Base-by-base conservation (phyloP, 2,329 filamentous ascomycete genomes). In the Fusarium hainanense region DNA sequence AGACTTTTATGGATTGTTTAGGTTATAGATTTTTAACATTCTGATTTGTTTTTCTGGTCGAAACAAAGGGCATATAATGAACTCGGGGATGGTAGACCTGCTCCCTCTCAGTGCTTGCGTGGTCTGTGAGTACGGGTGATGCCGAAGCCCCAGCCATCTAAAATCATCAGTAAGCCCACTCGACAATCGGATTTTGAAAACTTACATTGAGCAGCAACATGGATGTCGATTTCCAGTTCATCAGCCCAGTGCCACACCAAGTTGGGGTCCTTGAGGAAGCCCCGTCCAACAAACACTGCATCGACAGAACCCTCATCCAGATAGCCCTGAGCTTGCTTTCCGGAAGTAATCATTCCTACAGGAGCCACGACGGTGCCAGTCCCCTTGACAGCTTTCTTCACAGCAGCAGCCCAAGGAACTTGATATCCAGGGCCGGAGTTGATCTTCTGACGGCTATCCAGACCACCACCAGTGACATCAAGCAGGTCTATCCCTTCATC, bases 401-500 rank as follows among this genome's bases (percentile, higher is more conserved):
- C 64, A 1, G 76, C 85, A 65, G 89, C 86, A 0, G 92, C 88
- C 70, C 92, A 90, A 0, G 87, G 88, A 1, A 86, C 88, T 78
- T 94, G 92, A 79, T 93, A 94, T 0, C 84, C 90, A 0, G 89
- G 88, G 0, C 85, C 87, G 3, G 79, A 71, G n/a, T 84, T 81
- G 62, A 90, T 85, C 67, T 88, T 86, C 74, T 89, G 87, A 46
- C 79, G 77, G 5, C 84, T 81, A 73, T 93, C 87, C 46, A 86
- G 84, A 10, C 91, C 92, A 7, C 88, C 91, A 2, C 86, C 87
- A 10, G 87, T 90, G 23, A 94, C 84, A 74, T 95, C 92, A 9
- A 94, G 81, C 13, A 94, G 80, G 76, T 95, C 92, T 8, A 94
- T 85, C 4, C 92, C 92, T 21, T 79, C 82, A 2, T 85, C 85